A percentile compares a stretch with the other conserved stretches of the same genome.
phyloP scores from a whole-genome alignment of 805 yeast species.

The Brettanomyces naardenensis region DNA sequence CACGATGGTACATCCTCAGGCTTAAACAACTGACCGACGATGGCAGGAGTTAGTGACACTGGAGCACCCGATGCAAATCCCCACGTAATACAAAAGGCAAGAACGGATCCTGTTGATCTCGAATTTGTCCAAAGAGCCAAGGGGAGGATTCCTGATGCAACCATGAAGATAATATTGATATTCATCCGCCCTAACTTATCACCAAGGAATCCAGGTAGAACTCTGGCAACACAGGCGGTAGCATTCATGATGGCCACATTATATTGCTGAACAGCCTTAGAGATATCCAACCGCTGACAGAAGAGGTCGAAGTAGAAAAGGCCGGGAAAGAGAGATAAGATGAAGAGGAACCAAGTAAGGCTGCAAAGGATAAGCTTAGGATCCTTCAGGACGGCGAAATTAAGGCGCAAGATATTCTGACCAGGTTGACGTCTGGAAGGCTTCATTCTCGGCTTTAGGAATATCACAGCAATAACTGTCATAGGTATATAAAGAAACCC shows the following conservation, averaged over 20 bases:
- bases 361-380: conserved; percentile 30
- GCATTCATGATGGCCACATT: conserved; percentile 32
- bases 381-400: conserved; percentile 32
- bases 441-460: conserved; percentile 22
- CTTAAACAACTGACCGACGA: conserved; percentile 28
- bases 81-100: conserved; percentile 28
- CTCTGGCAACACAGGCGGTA: conserved; percentile 44
- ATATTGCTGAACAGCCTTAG: conserved; percentile 41
- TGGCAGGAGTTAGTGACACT: conserved; percentile 27
- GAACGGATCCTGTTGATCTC: conserved; percentile 29
- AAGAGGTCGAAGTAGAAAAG: conserved; percentile 50
- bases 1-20: conserved; percentile 24
- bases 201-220: conserved; percentile 39
- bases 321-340: conserved; percentile 32
- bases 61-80: conserved; percentile 28
- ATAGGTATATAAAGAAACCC: conserved; percentile 31
- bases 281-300: conserved; percentile 43
- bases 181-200: conserved; percentile 38
- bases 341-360: conserved; percentile 28
- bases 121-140: conserved; percentile 45
- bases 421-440: conserved; percentile 29
- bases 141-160: conserved; percentile 29
- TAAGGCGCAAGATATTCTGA: conserved; percentile 25
- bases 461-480: conserved; percentile 11
- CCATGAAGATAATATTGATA: conserved; percentile 23